These are phyloP conservation scores for Triticum turgidum DNA, from an alignment of 176 grass and related monocot species.

Conservation along the genomic window DNA sequence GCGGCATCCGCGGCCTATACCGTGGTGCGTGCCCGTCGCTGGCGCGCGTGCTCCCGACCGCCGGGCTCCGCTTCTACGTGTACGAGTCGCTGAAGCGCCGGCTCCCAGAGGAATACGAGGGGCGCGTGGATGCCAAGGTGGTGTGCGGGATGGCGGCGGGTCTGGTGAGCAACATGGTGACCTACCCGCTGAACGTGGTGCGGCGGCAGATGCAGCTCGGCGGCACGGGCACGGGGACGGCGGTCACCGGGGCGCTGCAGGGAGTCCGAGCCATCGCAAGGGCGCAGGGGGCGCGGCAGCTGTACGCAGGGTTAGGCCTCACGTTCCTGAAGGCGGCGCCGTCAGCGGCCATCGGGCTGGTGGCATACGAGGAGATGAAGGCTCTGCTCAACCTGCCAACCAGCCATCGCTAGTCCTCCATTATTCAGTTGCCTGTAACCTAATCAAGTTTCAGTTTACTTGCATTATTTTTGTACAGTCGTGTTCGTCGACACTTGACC, in stretches of 20 bases:
- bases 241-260: not conserved
- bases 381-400: not conserved
- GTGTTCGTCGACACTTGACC: no score
- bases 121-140: not conserved
- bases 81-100: not conserved
- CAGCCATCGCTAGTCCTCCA: no score
- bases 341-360: not conserved
- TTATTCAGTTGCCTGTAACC: no score
- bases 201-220: conserved; percentile 12
- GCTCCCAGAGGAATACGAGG: not conserved
- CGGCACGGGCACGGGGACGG: not conserved
- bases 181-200: not conserved
- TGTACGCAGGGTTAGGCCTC: not conserved
- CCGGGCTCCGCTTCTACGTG: not conserved
- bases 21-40: not conserved
- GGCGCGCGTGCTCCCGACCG: not conserved
- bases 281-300: not conserved
- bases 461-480: no score
- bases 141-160: not conserved
- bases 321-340: not conserved
- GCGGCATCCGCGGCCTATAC: not conserved
- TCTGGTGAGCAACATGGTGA: not conserved
- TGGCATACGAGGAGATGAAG: conserved; percentile 20
- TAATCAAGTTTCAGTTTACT: no score
- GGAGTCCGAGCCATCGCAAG: not conserved